Conservation (phyloP, 805 yeast species). For the Nakazawaea siamensis region DNA sequence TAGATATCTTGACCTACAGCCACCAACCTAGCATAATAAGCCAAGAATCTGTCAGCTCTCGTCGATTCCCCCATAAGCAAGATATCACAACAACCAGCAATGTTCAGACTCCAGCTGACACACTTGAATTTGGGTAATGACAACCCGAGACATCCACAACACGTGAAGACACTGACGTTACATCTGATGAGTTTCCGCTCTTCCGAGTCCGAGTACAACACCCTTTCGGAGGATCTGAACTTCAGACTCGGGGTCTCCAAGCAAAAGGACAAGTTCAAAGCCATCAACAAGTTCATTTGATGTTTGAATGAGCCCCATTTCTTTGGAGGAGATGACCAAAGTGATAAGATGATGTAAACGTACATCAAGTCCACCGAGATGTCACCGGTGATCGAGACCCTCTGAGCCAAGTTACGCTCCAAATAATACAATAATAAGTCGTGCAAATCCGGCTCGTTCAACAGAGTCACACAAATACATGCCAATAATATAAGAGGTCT, state of each 20-base stretch:
- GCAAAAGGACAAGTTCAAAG: constrained; percentile 36
- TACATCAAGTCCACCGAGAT: constrained; percentile 33
- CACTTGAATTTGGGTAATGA: constrained; percentile 42
- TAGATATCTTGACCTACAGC: constrained; percentile 42
- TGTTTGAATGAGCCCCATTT: constrained; percentile 45
- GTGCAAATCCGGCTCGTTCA: constrained; percentile 35
- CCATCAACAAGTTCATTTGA: constrained; percentile 39
- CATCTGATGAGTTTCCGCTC: constrained; percentile 32
- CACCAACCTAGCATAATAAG: constrained; percentile 35
- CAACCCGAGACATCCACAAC: constrained; percentile 43
- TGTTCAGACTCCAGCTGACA: constrained; percentile 38
- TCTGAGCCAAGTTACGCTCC: constrained; percentile 35
- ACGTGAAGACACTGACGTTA: constrained; percentile 38
- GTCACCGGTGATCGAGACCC: constrained; percentile 34
- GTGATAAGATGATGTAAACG: constrained; percentile 34
- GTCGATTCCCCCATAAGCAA: constrained; percentile 27
- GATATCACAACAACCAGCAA: constrained; percentile 28
- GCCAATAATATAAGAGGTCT: constrained; percentile 35
- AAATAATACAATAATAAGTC: constrained; percentile 34
- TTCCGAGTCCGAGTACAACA: constrained; percentile 20
- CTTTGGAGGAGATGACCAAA: constrained; percentile 48
- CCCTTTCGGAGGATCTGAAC: constrained; percentile 17
- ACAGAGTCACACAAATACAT: constrained; percentile 37
- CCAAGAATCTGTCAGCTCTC: constrained; percentile 32
- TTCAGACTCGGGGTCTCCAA: constrained; percentile 36